These are phyloP conservation scores for Wallacemonas sp. DNA, from an alignment of 208 protist genomes.

Conservation along the genomic window DNA sequence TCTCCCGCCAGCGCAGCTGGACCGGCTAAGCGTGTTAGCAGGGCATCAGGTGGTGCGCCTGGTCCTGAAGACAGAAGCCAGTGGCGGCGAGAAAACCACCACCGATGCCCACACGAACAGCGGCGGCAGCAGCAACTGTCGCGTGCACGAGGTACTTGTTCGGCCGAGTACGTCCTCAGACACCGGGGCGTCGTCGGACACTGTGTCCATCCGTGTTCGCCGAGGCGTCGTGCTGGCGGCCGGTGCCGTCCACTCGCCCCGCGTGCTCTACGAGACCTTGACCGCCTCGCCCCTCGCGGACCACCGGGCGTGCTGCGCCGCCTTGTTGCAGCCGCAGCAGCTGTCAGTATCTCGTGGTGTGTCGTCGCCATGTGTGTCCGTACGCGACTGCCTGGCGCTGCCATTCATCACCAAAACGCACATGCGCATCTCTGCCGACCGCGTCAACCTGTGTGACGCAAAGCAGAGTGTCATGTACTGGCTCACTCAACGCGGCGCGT, in stretches of 20 bases:
- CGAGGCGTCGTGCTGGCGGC: constrained; percentile 58
- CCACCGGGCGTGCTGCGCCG: neutral
- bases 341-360: neutral
- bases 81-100: neutral
- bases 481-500: constrained; percentile 49
- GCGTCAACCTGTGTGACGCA: constrained; percentile 34
- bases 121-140: too few relatives aligned
- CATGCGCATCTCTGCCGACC: constrained; percentile 47
- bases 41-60: constrained; percentile 25
- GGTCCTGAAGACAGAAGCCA: neutral
- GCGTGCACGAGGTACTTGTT: constrained; percentile 1
- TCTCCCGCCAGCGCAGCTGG: constrained; percentile 2
- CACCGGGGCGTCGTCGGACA: neutral
- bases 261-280: constrained; percentile 35
- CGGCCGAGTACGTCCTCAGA: neutral
- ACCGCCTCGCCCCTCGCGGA: neutral
- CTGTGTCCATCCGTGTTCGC: neutral
- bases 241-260: constrained; percentile 50
- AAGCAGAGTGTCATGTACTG: constrained; percentile 36
- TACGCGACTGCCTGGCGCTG: constrained; percentile 69
- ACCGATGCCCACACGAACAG: too few relatives aligned
- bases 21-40: constrained; percentile 31
- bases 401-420: constrained; percentile 48
- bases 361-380: neutral
- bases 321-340: neutral